These are phyloP conservation scores for Bidens hawaiensis DNA, from an alignment of 140 eudicot genomes.

Conservation along the genomic window DNA sequence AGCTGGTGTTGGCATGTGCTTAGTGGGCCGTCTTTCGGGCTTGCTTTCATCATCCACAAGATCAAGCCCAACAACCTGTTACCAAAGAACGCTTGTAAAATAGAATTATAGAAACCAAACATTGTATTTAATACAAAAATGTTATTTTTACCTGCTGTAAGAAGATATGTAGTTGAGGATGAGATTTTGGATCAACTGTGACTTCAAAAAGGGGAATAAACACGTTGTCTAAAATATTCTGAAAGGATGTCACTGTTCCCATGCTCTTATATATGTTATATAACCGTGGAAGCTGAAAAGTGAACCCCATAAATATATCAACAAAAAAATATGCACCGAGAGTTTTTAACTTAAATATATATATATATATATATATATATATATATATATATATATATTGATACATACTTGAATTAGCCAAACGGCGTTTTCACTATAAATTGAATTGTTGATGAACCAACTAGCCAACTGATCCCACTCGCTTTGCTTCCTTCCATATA, in stretches of 20 bases:
- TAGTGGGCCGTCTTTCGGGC: slow-evolving; percentile 97
- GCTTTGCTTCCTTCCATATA: slow-evolving; percentile 96
- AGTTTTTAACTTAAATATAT: too few relatives aligned
- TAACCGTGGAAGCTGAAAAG: slow-evolving; percentile 81
- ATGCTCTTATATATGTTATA: slow-evolving; percentile 90
- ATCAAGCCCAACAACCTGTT: slow-evolving; percentile 93
- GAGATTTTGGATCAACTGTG: slow-evolving; percentile 88
- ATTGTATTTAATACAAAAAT: too few relatives aligned
- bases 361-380: too few relatives aligned
- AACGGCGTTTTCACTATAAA: slow-evolving; percentile 93
- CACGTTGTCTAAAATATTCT: slow-evolving; percentile 87
- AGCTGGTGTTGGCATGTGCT: slow-evolving; percentile 96
- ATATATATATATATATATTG: not conserved
- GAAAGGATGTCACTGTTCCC: slow-evolving; percentile 98
- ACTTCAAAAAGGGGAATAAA: slow-evolving; percentile 98
- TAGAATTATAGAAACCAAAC: not conserved
- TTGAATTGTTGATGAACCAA: slow-evolving; percentile 90
- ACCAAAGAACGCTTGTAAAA: not conserved
- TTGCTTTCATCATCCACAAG: slow-evolving; percentile 98
- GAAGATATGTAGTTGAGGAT: slow-evolving; percentile 92
- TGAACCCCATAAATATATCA: not conserved
- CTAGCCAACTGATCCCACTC: slow-evolving; percentile 99
- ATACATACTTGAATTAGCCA: slow-evolving; percentile 92
- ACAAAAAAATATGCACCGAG: not conserved
- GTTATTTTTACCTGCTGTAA: slow-evolving; percentile 72